phyloP scores from a whole-genome alignment of 2,329 filamentous ascomycete genomes.

The Cryphonectria radicalis region DNA sequence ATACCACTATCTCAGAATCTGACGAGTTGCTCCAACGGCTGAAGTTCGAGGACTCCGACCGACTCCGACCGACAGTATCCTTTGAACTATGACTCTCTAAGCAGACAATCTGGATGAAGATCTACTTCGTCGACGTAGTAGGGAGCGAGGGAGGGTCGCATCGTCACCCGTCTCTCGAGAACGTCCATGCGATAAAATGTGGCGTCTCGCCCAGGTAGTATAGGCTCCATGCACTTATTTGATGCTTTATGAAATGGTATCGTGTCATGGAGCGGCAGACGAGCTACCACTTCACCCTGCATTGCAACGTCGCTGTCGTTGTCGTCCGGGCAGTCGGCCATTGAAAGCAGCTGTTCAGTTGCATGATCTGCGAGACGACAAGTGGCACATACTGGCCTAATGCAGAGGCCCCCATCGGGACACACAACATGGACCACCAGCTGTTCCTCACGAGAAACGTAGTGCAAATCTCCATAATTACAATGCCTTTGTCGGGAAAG shows the following conservation, averaged over 20 bases:
- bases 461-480: not conserved
- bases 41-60: not conserved
- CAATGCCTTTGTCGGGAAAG: not conserved
- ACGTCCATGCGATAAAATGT: not conserved
- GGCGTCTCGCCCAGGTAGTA: not conserved
- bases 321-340: not conserved
- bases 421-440: not conserved
- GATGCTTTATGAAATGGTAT: not conserved
- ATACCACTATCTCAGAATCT: not conserved
- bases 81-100: not conserved
- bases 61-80: not conserved
- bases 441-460: not conserved
- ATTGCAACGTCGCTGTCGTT: not conserved
- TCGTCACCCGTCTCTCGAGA: not conserved
- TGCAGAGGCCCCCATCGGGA: not conserved
- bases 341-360: not conserved
- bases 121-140: not conserved
- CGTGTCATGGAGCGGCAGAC: not conserved
- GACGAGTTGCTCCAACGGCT: not conserved
- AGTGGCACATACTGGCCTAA: not conserved
- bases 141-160: not conserved
- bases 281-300: not conserved
- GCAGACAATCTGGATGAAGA: not conserved
- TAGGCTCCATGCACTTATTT: not conserved
- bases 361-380: not conserved